Evolutionary conservation across 192 early-diverging fungal genomes (phyloP), one percentile per base, ranked within the genome.

Genomic region (Coemansia guatemalensis): DNA sequence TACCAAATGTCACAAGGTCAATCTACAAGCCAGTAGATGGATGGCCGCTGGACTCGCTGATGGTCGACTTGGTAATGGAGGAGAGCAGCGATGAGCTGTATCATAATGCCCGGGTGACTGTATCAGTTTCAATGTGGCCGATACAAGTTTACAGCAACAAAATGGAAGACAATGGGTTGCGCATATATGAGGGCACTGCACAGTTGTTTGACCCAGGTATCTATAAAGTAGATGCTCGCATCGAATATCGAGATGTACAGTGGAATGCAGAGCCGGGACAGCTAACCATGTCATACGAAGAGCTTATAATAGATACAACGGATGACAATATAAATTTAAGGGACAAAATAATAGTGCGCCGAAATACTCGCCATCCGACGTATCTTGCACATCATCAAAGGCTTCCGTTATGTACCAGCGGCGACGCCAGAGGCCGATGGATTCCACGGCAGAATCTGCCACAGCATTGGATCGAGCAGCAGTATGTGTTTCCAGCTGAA

Each of bases 181-280:
- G 41, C 22, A 53, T 67, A 0, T 77, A 71, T 47, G 53, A 71
- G 30, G 74, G 74, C 8, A 52, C 57, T 12, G 74, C 65, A 3
- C 60, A 48, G 39, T 51, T 77, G 6, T 77, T 60, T 47, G 74
- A 77, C 24, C 74, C 68, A 2, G 74, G 74, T 2, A 7, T 53
- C 11, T 77, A 77, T 41, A 41, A 23, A 2, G 12, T 77, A 3
- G 74, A 77, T 27, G 74, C 74, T 17, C 68, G 69, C 9, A 52
- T 77, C 1, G 74, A 77, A 39, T 49, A 48, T 2, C 64, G 65
- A 4, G 39, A 63, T 26, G 64, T 53, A 0, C 65, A 64, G 35
- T 77, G 74, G 74, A 77, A 77, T 20, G 64, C 66, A 5, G 65
- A 71, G 33, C 67, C 68, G 0, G 56, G 57, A 0, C 64, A 68